Base-by-base conservation (phyloP, 768 basidiomycete species). In the Stropharia rugosoannulata region DNA sequence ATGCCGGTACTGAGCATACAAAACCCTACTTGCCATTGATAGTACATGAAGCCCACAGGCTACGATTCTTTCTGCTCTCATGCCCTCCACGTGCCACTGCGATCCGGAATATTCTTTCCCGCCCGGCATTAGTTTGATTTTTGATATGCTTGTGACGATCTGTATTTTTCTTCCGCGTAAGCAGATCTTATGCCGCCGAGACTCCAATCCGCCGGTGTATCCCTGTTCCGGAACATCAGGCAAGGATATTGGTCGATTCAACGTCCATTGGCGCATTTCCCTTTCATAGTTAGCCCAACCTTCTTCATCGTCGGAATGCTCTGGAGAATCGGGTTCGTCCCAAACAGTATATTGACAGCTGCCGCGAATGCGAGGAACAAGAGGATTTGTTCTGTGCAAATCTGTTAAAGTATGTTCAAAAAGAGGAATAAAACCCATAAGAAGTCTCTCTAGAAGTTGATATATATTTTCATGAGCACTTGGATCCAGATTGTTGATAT, bases 321-420 rank as follows among this genome's bases (percentile, higher is more conserved):
- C 75, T 9, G 80, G 81, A 41, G 74, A 70, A 22, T 78, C 77
- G 0, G 78, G 80, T 54, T 80, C 78, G 36, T 81, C 75, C 77
- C 77, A 81, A 2, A 73, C 63, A 2, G 68, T 70, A 56, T 80
- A 80, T 38, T 62, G 63, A 60, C 71, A 78, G 1, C 70, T 51
- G 0, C 75, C 76, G n/a, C 66, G 61, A 37, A 82, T 80, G 8
- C 81, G 71, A 48, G 70, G 77, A 8, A 49, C 49, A 1, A 77
- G 64, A 2, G 77, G 76, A 56, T 82, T 82, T 58, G 76, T 76
- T 29, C 75, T 68, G 56, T 82, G 79, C 35, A 83, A 63, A 59
- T 83, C 82, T 1, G 80, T 81, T 12, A 83, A 71, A 15, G 74
- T 70, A 52, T 76, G 77, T 58, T 83, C 81, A 62, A 83, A 81